phyloP scores from a whole-genome alignment of 805 yeast genomes.

The Monosporozyma siamensis region DNA sequence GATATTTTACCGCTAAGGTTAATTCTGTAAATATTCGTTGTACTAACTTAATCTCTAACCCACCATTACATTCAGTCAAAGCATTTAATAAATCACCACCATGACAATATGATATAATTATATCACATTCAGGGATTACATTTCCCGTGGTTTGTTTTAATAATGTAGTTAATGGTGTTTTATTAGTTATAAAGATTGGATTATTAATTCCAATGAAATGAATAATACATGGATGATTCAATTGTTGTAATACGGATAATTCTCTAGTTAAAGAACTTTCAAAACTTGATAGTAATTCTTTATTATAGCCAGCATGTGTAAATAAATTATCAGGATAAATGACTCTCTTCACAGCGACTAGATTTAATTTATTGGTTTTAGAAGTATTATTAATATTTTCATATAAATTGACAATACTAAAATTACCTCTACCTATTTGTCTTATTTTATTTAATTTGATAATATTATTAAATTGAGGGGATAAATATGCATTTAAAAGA shows the following conservation, averaged over 20 bases:
- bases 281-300: conserved; percentile 41
- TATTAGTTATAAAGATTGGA: conserved; percentile 17
- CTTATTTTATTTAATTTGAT: conserved; percentile 30
- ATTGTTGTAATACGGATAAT: conserved; percentile 46
- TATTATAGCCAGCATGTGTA: conserved; percentile 25
- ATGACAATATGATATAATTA: conserved; percentile 64
- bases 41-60: conserved; percentile 41
- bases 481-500: conserved; percentile 15
- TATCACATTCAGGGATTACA: conserved; percentile 29
- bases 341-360: conserved; percentile 67
- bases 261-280: conserved; percentile 67
- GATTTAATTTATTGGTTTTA: conserved; percentile 1
- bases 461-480: conserved; percentile 10
- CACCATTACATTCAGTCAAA: conserved; percentile 34
- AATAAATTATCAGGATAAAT: conserved; percentile 29
- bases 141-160: conserved; percentile 14
- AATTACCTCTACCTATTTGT: conserved; percentile 58
- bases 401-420: conserved; percentile 54
- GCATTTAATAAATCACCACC: conserved; percentile 84
- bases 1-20: conserved; percentile 55
- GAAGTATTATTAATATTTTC: conserved; percentile 18
- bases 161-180: conserved; percentile 23
- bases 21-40: conserved; percentile 63
- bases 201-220: conserved; percentile 42
- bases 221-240: conserved; percentile 65